Base-by-base conservation (phyloP, 441 rosid species). In the Erodium texanum region DNA sequence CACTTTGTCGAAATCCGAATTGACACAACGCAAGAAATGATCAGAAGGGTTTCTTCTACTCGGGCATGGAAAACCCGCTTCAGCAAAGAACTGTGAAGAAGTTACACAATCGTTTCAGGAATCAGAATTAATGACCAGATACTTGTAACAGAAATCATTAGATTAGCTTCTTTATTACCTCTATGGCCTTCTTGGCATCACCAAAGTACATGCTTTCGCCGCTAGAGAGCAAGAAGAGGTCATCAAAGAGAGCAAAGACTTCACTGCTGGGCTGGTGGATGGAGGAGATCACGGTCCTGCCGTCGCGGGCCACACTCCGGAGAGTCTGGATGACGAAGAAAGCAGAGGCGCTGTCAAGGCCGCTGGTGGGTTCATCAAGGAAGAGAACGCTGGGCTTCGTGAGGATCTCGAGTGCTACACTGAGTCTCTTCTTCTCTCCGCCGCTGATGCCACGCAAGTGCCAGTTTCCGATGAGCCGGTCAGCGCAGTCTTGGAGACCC, bases 231-330 rank as follows among this genome's bases (percentile, higher is more conserved):
- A 94, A 78, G 85, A 84, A 87, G 71, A 94, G 97, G 75, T 94
- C 91, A 77, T 94, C 96, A 63, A 94, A 94, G 38, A 88, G 87
- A 0, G 98, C 89, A 59, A 92, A 94, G 70, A 94, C 99, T 71
- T 92, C 99, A 70, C 99, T 83, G 15, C 99, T 94, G 0, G 99
- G 99, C 82, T 94, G 98, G 76, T 94, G 99, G 83, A 94, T 90
- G 0, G 98, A 88, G 12, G 97, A 90, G 71, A 94, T 76, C 34
- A 94, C 81, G 0, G 96, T 92, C 76, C 97, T 82, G 12, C 98
- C 98, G 71, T 92, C 99, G 0, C 87, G 80, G 23, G 96, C 94
- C 9, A 88, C 84, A 70, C 84, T 90, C 68, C 96, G 74, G 22
- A 94, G 90, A 10, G 98, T 75, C 75, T 88, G 94, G 69, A 82